A percentile compares a stretch with the other conserved stretches of the same genome.
Conservation (phyloP, 352 stramenopile genomes). For the Pythium dissimile region DNA sequence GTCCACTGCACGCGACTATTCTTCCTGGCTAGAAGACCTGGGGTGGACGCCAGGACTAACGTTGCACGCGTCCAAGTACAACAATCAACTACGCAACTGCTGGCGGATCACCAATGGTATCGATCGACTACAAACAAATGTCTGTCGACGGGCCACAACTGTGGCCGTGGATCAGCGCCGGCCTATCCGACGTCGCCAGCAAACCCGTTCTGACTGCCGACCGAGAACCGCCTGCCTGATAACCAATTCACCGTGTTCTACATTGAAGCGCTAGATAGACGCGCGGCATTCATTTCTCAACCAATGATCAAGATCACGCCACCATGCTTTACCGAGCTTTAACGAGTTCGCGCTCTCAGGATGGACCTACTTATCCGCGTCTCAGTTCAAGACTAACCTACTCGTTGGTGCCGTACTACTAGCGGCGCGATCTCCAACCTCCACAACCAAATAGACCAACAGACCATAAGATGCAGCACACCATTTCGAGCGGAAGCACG, state of each 20-base stretch:
- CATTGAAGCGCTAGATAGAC: neutral
- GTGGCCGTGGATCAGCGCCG: neutral
- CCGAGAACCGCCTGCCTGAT: neutral
- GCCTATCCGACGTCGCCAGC: neutral
- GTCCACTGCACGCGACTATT: slow-evolving; percentile 14
- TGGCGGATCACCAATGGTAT: slow-evolving; percentile 9
- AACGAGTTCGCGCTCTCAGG: neutral
- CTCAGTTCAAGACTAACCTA: neutral
- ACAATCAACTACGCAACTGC: neutral
- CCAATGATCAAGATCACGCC: neutral
- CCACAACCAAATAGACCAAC: too few relatives aligned
- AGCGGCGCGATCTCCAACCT: too few relatives aligned
- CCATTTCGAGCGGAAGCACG: too few relatives aligned
- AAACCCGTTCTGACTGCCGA: slow-evolving; percentile 14
- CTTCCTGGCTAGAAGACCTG: slow-evolving; percentile 1
- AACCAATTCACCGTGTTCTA: slow-evolving; percentile 4
- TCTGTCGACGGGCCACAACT: slow-evolving; percentile 11
- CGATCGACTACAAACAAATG: neutral
- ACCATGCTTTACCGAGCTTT: neutral
- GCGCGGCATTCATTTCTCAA: slow-evolving; percentile 14
- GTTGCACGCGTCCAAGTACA: slow-evolving; percentile 7
- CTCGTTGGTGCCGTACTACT: too few relatives aligned
- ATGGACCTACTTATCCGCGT: neutral
- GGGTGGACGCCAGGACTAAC: slow-evolving; percentile 13
- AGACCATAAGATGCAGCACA: too few relatives aligned